phyloP scores from a whole-genome alignment of 176 grass and related monocot genomes.

The Rhynchospora pubera region DNA sequence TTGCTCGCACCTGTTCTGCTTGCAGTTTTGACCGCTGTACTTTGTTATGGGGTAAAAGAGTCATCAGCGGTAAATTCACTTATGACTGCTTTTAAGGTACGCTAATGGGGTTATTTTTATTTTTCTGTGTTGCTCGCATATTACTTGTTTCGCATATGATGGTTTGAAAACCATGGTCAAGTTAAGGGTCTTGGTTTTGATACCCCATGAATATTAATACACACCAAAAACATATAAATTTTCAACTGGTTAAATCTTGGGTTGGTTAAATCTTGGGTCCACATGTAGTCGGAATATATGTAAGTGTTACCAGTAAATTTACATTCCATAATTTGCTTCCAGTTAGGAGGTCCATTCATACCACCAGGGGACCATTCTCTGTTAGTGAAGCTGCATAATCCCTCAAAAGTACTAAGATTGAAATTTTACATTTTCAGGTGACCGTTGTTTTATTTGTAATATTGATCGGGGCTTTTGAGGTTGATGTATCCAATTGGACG shows the following conservation, averaged over 20 bases:
- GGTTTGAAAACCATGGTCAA: neutral
- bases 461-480: slow-evolving; percentile 75
- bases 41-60: slow-evolving; percentile 80
- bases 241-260: neutral
- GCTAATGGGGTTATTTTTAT: neutral
- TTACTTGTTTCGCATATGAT: neutral
- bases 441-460: slow-evolving; percentile 77
- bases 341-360: neutral
- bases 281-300: neutral
- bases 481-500: slow-evolving; percentile 95
- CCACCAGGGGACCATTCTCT: neutral
- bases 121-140: slow-evolving; percentile 1
- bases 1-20: slow-evolving; percentile 83
- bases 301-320: neutral
- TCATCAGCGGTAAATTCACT: slow-evolving; percentile 71
- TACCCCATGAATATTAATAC: neutral
- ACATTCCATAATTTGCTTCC: neutral
- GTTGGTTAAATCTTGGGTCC: too few relatives aligned
- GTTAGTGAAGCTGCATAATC: neutral
- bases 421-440: slow-evolving; percentile 42
- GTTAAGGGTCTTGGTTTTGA: neutral
- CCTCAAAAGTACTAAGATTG: neutral
- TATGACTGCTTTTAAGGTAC: slow-evolving; percentile 88
- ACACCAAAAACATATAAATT: neutral
- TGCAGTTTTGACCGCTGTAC: slow-evolving; percentile 54